Evolutionary conservation across 1,139 yeast genomes (phyloP).

Genomic region (Chernovozyma aurita): DNA sequence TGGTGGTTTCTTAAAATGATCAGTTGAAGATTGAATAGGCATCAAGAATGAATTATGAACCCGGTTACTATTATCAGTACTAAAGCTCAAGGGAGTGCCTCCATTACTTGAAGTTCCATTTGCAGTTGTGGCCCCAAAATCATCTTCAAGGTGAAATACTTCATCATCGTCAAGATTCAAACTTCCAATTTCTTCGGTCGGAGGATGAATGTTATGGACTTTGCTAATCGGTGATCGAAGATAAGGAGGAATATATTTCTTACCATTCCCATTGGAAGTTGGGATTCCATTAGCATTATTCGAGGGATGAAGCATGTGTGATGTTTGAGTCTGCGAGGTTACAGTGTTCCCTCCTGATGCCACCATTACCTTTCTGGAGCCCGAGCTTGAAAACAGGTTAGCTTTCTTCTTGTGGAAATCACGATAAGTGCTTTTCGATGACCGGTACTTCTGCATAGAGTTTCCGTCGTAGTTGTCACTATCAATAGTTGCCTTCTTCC

Average conservation of each 20-base stretch:
- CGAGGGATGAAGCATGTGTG: not conserved
- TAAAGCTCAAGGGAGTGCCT: not conserved
- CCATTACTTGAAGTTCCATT: not conserved
- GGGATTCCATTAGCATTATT: not conserved
- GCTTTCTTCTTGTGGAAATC: slow-evolving; percentile 5
- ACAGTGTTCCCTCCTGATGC: not conserved
- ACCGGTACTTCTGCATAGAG: slow-evolving; percentile 8
- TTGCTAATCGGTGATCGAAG: slow-evolving; percentile 35
- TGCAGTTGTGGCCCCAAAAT: slow-evolving; percentile 19
- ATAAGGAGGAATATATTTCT: slow-evolving; percentile 44
- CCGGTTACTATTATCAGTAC: not conserved
- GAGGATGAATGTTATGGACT: slow-evolving; percentile 34
- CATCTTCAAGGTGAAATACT: slow-evolving; percentile 45
- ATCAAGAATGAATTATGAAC: not conserved
- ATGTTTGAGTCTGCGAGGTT: not conserved
- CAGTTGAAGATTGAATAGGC: slow-evolving; percentile 9
- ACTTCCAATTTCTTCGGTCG: slow-evolving; percentile 37
- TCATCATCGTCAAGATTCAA: slow-evolving; percentile 32
- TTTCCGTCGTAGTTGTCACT: slow-evolving; percentile 7
- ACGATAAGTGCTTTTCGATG: slow-evolving; percentile 7
- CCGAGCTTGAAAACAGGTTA: slow-evolving; percentile 2
- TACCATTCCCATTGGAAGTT: slow-evolving; percentile 10
- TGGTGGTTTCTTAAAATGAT: slow-evolving; percentile 26
- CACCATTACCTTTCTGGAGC: not conserved
- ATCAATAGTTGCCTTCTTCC: slow-evolving; percentile 21